Evolutionary conservation across 140 eudicot genomes (phyloP), one percentile per base, ranked within the genome.

Genomic region (Flaveria floridana): DNA sequence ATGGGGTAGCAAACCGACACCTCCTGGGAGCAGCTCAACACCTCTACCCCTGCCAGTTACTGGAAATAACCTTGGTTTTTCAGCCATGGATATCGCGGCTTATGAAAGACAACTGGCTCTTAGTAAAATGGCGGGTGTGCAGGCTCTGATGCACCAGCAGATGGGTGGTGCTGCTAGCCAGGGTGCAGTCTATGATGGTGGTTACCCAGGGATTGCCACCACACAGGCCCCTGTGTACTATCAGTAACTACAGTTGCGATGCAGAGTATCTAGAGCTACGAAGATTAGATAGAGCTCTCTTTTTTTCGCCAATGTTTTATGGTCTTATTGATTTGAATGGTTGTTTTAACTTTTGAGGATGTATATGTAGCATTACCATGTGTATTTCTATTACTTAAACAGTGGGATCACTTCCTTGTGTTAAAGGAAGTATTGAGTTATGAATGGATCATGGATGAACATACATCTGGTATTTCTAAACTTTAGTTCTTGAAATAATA

Each of bases 1-100:
- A 46, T 93, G 98, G 98, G 97, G 98, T 42, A 89, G 91, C 78
- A 93, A 93, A 85, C 97, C 98, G 1, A 93, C 97, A 10, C 97
- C 89, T 0, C 96, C 96, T 0, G 97, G 98, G 53, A 82, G 85
- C 65, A 89, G 89, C 80, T 93, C 98, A 4, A 76, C 86, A 41
- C 98, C 98, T 51, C 86, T 93, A 16, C 89, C 97, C 6, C 91
- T 89, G 20, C 98, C 98, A 20, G 79, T 84, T 48, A 85, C 76
- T 2, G 85, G 78, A 64, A 83, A 82, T 3, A 65, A 79, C 51
- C 81, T 81, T 1, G 93, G 95, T 1, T 79, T 83, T 75, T 68
- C 93, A 11, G 86, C 89, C 5, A 79, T 83, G 10, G 96, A 89
- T 23, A 73, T 86, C 51, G 82, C 81, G 10, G 88, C 89, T 3